Base-by-base conservation (phyloP, 1,284 basidiomycete genomes). In the Sporisorium exsertum region DNA sequence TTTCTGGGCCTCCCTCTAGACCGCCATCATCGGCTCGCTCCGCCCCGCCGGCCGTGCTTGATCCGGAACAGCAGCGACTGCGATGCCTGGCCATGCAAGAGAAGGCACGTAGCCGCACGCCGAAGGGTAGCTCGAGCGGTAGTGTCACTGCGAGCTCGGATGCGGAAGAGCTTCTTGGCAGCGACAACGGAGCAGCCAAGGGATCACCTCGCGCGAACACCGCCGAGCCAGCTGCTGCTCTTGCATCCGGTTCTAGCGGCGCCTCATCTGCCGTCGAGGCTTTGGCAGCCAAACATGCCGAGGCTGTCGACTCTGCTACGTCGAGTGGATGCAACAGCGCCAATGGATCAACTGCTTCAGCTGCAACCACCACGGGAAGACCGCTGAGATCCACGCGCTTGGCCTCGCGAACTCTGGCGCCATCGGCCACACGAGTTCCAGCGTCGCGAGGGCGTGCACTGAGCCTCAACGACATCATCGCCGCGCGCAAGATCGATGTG, bases 1-100 rank as follows among this genome's bases (percentile, higher is more conserved):
- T 55, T 16, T 16, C 45, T 20, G 33, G 47, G 18, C 46, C 69
- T 37, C 24, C 56, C 29, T 12, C 50, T 3, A 52, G 32, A 35
- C 33, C 59, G 20, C 45, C 50, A 1, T 54, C 67, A 6, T 57
- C 72, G 8, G 64, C 60, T 9, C 63, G 72, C 7, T 18, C 60
- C 2, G 57, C 72, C n/a, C 52, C 72, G 26, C 32, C 50, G 0
- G 60, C 70, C 1, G 56, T 67, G 2, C 58, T 66, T 1, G 72
- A 75, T 42, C 67, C 72, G 1, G 72, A 75, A 42, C 63, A 70
- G 46, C 72, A 71, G 50, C 53, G 67, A 20, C 26, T 75, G 53
- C 67, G 72, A n/a, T 75, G 72, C n/a, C 35, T 75, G 12, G 72
- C 72, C 12, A 75, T 75, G 72, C 72, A 75, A 42, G 67, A 75